Evolutionary conservation across 768 basidiomycete genomes (phyloP), one percentile per base, ranked within the genome.

Genomic region (Russula virescens): DNA sequence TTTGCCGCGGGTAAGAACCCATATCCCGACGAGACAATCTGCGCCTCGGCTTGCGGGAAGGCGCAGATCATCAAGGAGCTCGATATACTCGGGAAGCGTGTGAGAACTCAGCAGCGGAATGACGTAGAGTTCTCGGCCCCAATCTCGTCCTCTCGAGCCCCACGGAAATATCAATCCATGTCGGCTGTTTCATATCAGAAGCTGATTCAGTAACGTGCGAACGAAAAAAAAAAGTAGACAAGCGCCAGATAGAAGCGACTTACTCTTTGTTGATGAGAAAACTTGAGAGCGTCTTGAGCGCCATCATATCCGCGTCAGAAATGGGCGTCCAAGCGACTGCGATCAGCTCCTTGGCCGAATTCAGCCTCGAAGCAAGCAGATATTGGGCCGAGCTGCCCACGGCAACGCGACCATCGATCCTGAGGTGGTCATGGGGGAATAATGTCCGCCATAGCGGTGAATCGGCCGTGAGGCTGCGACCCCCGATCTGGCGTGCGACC

Each of bases 131-230:
- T 96, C 94, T 60, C 89, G 87, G 38, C 92, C 93, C 45, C 82
- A 75, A 13, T 91, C 87, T 66, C 88, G 86, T 10, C 89, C 86
- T 45, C 83, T 81, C 51, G 77, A 78, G 1, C 91, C 88, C 91
- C 91, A 94, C 10, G 91, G 91, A 66, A 93, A 92, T 21, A 92
- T 82, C 23, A 94, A 80, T 11, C 89, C 91, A 71, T 94, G 90
- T 23, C 91, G 91, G 55, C 91, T 94, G 71, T 38, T 51, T 19
- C 14, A 72, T 65, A 67, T 28, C 35, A 13, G n/a, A 21, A 38
- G 13, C 2, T n/a, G 13, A 34, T 19, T 34, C 25, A 50, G 16
- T 43, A 23, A 23, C 40, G 3, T 19, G 23, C 38, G 21, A 23
- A 31, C 38, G 2, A 35, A 64, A 45, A 54, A 61, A 56, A 38